Evolutionary conservation across 1,284 basidiomycete genomes (phyloP).

Genomic region (Cryptococcus wingfieldii): DNA sequence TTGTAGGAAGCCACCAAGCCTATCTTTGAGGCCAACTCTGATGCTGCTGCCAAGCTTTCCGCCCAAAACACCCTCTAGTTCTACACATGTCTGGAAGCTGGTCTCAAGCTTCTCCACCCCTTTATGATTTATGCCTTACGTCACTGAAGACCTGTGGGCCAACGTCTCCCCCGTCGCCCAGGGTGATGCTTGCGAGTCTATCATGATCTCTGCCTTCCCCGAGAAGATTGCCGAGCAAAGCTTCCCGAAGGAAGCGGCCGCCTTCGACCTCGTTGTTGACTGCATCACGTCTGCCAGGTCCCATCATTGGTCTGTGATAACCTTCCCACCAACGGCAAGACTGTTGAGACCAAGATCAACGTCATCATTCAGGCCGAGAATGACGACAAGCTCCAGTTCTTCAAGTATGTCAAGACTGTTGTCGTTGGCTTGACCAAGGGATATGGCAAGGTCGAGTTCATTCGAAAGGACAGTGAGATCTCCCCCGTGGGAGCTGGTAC

Average conservation of each 20-base stretch:
- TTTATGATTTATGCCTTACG: conserved; percentile 99
- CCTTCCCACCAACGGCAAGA: conserved; percentile 68
- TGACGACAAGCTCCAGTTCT: conserved; percentile 60
- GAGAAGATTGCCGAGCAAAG: conserved; percentile 56
- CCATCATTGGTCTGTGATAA: conserved; percentile 86
- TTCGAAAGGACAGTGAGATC: conserved; percentile 55
- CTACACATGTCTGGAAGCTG: conserved; percentile 92
- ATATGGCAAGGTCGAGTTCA: conserved; percentile 66
- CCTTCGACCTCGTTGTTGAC: conserved; percentile 83
- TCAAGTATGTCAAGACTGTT: conserved; percentile 68
- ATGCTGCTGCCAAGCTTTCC: conserved; percentile 63
- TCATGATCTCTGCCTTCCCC: conserved; percentile 86
- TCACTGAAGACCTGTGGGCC: conserved; percentile 99
- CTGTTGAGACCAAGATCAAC: conserved; percentile 48
- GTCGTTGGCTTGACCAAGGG: conserved; percentile 85
- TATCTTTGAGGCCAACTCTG: conserved; percentile 75
- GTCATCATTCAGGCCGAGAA: conserved; percentile 75
- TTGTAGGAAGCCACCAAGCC: conserved; percentile 92
- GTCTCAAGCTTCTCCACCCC: conserved; percentile 85
- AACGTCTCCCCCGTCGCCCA: conserved; percentile 82
- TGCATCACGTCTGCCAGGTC: conserved; percentile 77
- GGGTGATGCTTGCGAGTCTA: conserved; percentile 74
- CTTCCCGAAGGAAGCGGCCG: conserved; percentile 69
- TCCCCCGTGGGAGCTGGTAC: conserved; percentile 88
- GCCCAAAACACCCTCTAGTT: conserved; percentile 93